Percentiles rank a stretch among this genome's conserved stretches.
These are phyloP conservation scores for Wickerhamiella vanderwaltii DNA, from an alignment of 805 yeast species.

Conservation along the genomic window DNA sequence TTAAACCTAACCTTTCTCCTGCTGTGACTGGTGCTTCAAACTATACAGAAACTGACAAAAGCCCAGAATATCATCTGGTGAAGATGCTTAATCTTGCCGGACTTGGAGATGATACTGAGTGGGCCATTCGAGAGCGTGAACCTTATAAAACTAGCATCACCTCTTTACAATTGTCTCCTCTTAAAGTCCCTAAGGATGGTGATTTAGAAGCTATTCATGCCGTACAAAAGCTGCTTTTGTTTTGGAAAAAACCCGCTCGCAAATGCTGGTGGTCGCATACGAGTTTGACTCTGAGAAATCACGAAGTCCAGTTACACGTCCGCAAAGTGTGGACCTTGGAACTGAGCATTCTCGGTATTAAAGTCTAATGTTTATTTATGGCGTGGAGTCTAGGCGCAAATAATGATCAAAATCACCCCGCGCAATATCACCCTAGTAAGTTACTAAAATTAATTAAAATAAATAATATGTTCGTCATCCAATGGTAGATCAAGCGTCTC, in stretches of 20 bases:
- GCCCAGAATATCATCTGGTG: conserved; percentile 88
- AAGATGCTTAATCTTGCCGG: conserved; percentile 94
- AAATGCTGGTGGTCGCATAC: conserved; percentile 90
- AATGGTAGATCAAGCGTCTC: neutral
- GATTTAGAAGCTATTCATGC: conserved; percentile 22
- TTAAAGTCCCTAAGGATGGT: conserved; percentile 17
- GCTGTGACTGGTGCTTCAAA: neutral
- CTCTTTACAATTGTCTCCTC: conserved; percentile 61
- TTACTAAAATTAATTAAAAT: neutral
- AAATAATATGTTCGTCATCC: too few relatives aligned
- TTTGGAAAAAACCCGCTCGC: conserved; percentile 97
- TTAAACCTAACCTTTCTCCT: neutral
- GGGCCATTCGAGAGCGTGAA: conserved; percentile 89
- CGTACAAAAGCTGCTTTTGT: conserved; percentile 57
- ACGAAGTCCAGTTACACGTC: conserved; percentile 56
- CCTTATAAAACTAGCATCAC: conserved; percentile 78
- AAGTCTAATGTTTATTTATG: neutral
- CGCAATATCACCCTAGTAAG: too few relatives aligned
- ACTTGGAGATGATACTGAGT: conserved; percentile 46
- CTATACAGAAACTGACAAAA: conserved; percentile 20
- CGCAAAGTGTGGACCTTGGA: conserved; percentile 97
- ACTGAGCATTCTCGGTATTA: conserved; percentile 73
- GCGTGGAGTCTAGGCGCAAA: too few relatives aligned
- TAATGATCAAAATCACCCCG: too few relatives aligned
- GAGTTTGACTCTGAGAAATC: conserved; percentile 23